Percentiles rank a stretch among this genome's conserved stretches.
Conservation (phyloP, 2,329 filamentous ascomycete genomes). For the Kalmusia sp. region DNA sequence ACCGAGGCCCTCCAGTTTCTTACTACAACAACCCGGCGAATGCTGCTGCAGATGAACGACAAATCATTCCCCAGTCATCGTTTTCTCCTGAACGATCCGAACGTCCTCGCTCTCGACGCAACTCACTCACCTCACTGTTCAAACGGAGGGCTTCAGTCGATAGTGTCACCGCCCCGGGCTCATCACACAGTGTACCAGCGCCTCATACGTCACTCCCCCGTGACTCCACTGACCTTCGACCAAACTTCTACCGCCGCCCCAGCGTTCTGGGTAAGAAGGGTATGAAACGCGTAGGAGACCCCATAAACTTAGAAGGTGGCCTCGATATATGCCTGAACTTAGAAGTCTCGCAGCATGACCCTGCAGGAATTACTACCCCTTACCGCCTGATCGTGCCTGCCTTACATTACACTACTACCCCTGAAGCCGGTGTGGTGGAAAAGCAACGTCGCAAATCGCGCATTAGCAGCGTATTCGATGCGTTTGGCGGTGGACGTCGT, state of each 20-base stretch:
- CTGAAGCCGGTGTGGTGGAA: constrained; percentile 22
- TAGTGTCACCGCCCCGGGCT: constrained; percentile 28
- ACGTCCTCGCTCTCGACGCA: constrained; percentile 40
- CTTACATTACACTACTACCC: constrained; percentile 57
- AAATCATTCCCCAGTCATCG: constrained; percentile 39
- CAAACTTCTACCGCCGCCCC: constrained; percentile 53
- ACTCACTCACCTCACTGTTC: constrained; percentile 43
- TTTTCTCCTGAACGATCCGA: constrained; percentile 46
- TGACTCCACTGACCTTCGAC: constrained; percentile 38
- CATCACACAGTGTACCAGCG: constrained; percentile 32
- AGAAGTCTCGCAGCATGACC: constrained; percentile 85
- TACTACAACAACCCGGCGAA: constrained; percentile 48
- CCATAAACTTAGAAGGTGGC: constrained; percentile 79
- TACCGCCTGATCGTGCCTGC: constrained; percentile 87
- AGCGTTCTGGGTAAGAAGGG: constrained; percentile 52
- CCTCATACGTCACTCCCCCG: constrained; percentile 19
- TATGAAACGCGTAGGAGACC: constrained; percentile 38
- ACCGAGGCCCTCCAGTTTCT: constrained; percentile 44
- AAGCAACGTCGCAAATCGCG: constrained; percentile 35
- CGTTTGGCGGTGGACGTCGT: constrained; percentile 32
- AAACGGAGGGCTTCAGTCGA: constrained; percentile 42
- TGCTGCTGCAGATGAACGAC: constrained; percentile 38
- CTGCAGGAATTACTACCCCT: constrained; percentile 83
- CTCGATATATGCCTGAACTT: constrained; percentile 89
- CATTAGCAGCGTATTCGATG: constrained; percentile 33